Evolutionary conservation across 805 yeast species (phyloP), one percentile per base, ranked within the genome.

Genomic region (Candida adriatica): DNA sequence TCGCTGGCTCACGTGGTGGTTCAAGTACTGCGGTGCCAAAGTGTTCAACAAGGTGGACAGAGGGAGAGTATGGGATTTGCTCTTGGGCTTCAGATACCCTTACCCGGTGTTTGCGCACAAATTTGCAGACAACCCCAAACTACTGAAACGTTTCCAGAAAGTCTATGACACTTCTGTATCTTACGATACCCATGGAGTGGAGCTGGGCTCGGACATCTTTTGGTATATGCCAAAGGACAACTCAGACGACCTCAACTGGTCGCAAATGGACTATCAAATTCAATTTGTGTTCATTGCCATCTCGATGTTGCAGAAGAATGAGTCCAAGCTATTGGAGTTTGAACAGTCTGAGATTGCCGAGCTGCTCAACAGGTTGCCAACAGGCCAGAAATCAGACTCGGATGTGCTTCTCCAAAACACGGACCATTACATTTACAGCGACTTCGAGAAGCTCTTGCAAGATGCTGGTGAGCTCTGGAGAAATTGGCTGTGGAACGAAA

Each of bases 1-100:
- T 45, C 87, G 79, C 50, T 88, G 96, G 96, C 63, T 87, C 16
- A 68, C 85, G 24, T 88, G 95, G 95, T 88, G 96, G 96, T 64
- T 88, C 41, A 85, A 86, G 51, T 88, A 83, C 68, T 73, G 84
- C 49, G 96, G 96, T 14, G 73, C 92, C 10, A 83, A 83, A 56
- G 86, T 80, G 6, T 75, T 94, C 72, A 79, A 87, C 26, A 70
- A 81, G 39, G 68, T 66, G 37, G 95, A 86, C 55, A 60, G 96
- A 31, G 95, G 92, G 9, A 66, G 95, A 39, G 66, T 86, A 6
- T 88, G 97, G 97, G 97, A 88, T 59, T 59, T 76, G 41, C 56
- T 87, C 27, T 56, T 88, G 16, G 95, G 96, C 2, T 85, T 88
- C 76, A 67, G 88, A 45, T 63, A 64, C 8, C 51, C 57, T 29